Conservation (phyloP, 2,329 filamentous ascomycete species). For the Massarina eburnea region DNA sequence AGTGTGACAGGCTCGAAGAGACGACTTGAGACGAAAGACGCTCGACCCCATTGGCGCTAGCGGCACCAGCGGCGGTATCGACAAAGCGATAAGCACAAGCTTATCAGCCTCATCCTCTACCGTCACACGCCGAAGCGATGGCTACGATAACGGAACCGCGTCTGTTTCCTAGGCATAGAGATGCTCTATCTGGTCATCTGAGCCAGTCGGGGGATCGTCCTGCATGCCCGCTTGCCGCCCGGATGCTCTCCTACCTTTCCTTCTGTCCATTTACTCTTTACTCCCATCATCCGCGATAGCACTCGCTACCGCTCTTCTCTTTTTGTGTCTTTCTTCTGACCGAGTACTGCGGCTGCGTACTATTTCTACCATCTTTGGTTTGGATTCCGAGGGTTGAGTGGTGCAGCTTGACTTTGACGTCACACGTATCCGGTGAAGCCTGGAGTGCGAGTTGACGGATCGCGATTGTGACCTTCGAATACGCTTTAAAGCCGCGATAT, state of each 20-base stretch:
- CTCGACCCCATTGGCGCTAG: slow-evolving; percentile 12
- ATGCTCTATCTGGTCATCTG: slow-evolving; percentile 22
- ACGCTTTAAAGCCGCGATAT: not conserved
- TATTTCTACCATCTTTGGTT: not conserved
- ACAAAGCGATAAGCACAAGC: slow-evolving; percentile 14
- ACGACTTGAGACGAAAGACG: no score
- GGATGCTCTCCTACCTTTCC: slow-evolving; percentile 15
- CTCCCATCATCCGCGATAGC: not conserved
- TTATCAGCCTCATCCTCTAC: slow-evolving; percentile 16
- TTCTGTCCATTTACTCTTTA: not conserved
- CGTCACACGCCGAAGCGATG: slow-evolving; percentile 14
- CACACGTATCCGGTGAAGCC: not conserved
- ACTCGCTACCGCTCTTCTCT: not conserved
- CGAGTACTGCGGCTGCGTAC: not conserved
- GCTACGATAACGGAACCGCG: slow-evolving; percentile 16
- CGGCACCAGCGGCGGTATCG: slow-evolving; percentile 20
- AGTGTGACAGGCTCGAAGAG: no score
- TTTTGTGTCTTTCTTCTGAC: slow-evolving; percentile 2
- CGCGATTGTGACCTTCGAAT: not conserved
- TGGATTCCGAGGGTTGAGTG: no score
- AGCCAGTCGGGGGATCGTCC: slow-evolving; percentile 23
- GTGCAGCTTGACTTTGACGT: not conserved
- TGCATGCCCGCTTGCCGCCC: slow-evolving; percentile 11
- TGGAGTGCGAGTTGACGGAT: not conserved
- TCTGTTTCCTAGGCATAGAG: slow-evolving; percentile 16